phyloP scores from a whole-genome alignment of 345 rosid genomes.

The Garcia nutans region DNA sequence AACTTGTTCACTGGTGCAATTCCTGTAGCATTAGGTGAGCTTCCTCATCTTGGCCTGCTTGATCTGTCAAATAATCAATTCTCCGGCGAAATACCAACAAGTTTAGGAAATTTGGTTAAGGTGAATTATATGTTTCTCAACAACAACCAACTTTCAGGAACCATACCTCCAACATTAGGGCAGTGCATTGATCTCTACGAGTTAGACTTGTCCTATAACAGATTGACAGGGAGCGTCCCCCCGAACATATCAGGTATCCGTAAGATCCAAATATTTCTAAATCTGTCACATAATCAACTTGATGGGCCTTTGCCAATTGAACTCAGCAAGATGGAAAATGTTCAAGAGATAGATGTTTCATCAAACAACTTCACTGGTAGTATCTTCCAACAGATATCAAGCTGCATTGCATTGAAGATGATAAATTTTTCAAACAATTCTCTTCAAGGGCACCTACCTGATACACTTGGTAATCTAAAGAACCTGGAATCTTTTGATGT shows the following conservation, averaged over 20 bases:
- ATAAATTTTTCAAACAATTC: slow-evolving; percentile 43
- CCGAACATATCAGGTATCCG: slow-evolving; percentile 33
- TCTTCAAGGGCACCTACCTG: slow-evolving; percentile 49
- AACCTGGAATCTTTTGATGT: slow-evolving; percentile 46
- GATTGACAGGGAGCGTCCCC: slow-evolving; percentile 47
- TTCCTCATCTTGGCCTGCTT: slow-evolving; percentile 37
- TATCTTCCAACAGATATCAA: slow-evolving; percentile 43
- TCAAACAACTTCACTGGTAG: slow-evolving; percentile 45
- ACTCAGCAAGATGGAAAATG: slow-evolving; percentile 52
- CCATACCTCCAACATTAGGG: slow-evolving; percentile 42
- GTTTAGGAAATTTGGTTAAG: slow-evolving; percentile 35
- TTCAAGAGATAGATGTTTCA: slow-evolving; percentile 54
- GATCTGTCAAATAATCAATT: slow-evolving; percentile 49
- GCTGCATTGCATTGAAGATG: slow-evolving; percentile 40
- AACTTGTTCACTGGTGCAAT: slow-evolving; percentile 41
- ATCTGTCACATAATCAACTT: slow-evolving; percentile 47
- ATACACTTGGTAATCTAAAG: slow-evolving; percentile 41
- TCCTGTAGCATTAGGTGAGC: slow-evolving; percentile 38
- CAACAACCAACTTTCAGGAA: slow-evolving; percentile 52
- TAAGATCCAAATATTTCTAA: slow-evolving; percentile 42
- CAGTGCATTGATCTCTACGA: slow-evolving; percentile 35
- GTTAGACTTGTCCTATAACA: slow-evolving; percentile 50
- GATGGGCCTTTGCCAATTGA: slow-evolving; percentile 51
- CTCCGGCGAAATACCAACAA: slow-evolving; percentile 43
- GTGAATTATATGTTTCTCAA: slow-evolving; percentile 38